Evolutionary conservation across 495 filamentous ascomycete genomes (phyloP), one percentile per base, ranked within the genome.

Genomic region (Clohesyomyces aquaticus): DNA sequence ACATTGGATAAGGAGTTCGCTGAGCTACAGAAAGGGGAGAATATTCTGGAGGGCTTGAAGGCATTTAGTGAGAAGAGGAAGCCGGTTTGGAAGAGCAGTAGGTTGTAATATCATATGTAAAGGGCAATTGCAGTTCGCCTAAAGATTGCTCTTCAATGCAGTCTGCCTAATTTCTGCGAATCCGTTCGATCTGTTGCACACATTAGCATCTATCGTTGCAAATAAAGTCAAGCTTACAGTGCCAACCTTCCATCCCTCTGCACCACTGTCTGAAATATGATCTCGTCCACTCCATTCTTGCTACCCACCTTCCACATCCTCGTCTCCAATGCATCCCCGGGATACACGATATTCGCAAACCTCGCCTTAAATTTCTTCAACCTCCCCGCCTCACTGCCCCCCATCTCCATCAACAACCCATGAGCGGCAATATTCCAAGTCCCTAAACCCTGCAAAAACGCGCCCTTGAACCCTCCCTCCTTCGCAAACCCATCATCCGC

Each of bases 11-110:
- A 51, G 16, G 43, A 57, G 48, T 61, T 52, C 32, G 50, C 52
- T 76, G 81, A 67, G 56, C 55, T 78, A 42, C 69, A 71, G 59
- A 73, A 67, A 53, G 75, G 77, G 4, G 73, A 76, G 51, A 78
- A 78, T 64, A 71, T 75, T 3, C 23, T 67, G 29, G 76, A 77
- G 55, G 75, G 77, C 0, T 45, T 77, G 25, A 66, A 66, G 52
- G 76, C 77, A 8, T 79, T 79, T 52, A 53, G 61, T 3, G 75
- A 78, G 59, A 79, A 79, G 67, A 72, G 75, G 38, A 58, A 70
- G 49, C 76, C 77, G 3, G 52, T 51, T 42, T 79, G 77, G 77
- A 77, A 71, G 60, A 54, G 18, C 1, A 50, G 43, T 23, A 49
- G 43, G 47, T 52, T 65, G 35, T 65, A 59, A n/a, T n/a, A n/a